Base-by-base conservation (phyloP, 305 asterid genomes). In the Solanum chacoense region DNA sequence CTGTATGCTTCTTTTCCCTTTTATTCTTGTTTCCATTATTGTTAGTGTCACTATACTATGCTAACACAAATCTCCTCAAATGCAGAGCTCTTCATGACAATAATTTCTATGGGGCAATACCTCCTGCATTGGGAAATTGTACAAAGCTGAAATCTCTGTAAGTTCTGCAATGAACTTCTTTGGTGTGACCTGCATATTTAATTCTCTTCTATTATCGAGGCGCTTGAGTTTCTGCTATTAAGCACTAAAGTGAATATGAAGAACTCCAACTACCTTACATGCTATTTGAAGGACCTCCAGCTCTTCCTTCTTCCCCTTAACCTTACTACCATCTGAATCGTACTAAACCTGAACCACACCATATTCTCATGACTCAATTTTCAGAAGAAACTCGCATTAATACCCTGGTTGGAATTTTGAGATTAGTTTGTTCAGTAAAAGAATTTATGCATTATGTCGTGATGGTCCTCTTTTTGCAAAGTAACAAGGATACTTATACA, bases 61-160 rank as follows among this genome's bases (percentile, higher is more conserved):
- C 67, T 92, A 35, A 84, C 37, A 36, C 88, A 59, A 77, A 91
- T 90, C 86, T 88, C 76, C 87, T 38, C 91, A n/a, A 89, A 69
- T 92, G 89, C 90, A 97, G 99, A 88, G 96, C 95, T 90, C 99
- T 97, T 92, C 98, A 97, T 73, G 96, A 94, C 91, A 96, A 97
- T 94, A 95, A 95, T 90, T 92, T 97, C 65, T 97, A 95, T 81
- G 99, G 99, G 89, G 69, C 93, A 90, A 95, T 97, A 88, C 99
- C 99, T 87, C 94, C 98, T 88, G 98, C 94, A 88, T 87, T 97
- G 89, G 99, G 98, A 85, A 96, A 97, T 92, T 97, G 99, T 93
- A 93, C 98, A 3, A 93, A 90, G 89, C 92, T 97, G 97, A 95
- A 90, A 90, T 93, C 98, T 72, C 28, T 96, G 99, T 97, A 94